Base-by-base conservation (phyloP, 148 eudicot species). In the Linanthus parryae region DNA sequence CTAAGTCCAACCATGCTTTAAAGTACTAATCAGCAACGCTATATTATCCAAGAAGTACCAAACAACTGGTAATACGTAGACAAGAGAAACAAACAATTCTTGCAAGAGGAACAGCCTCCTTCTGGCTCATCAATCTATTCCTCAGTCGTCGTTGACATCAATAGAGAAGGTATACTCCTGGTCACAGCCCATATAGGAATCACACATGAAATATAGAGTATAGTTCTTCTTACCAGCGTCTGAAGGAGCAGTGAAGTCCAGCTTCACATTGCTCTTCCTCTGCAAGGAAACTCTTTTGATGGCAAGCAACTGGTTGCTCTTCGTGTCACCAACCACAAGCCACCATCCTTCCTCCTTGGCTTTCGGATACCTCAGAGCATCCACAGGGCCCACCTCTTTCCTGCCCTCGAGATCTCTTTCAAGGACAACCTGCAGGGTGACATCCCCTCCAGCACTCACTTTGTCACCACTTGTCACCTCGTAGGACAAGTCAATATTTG, bases 261-360 rank as follows among this genome's bases (percentile, higher is more conserved):
- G 80, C 70, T 80, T 87, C 22, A 76, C 79, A 58, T 73, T 82
- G 1, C 79, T 72, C 70, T 73, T 85, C 76, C 88, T 74, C 63
- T 90, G 95, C 30, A 85, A 64, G 4, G 75, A 37, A 8, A 90
- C 86, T 69, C 92, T 78, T 61, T 90, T 86, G 33, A 83, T 85
- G 14, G 92, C 95, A 30, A 85, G 78, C 61, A 90, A 50, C 75
- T 87, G 88, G 55, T 83, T 78, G 17, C 68, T 83, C 66, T 72
- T 76, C 0, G 78, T 73, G 44, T 88, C 94, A 20, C 96, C 96
- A 43, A 88, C 81, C 18, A 88, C 85, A 25, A 88, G 73, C 88
- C 88, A 88, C 96, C 96, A 88, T 2, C 88, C 85, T 58, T 88
- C 96, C 47, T 84, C 94, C 60, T 88, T 88, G 13, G 78, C 48